These are phyloP conservation scores for Cutaneotrichosporon dermatis DNA, from an alignment of 1,284 basidiomycete species.

Conservation along the genomic window DNA sequence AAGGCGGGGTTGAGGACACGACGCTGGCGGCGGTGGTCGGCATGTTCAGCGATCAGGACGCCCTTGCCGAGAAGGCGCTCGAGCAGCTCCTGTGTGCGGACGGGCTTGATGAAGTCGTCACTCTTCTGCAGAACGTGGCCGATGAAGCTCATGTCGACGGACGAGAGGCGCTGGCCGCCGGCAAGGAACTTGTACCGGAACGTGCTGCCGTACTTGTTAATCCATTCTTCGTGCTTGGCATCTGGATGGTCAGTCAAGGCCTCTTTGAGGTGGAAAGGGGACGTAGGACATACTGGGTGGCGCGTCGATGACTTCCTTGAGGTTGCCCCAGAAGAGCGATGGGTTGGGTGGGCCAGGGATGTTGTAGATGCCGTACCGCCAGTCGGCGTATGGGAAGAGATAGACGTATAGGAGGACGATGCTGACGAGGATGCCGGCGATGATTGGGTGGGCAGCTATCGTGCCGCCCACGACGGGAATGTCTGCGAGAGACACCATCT, in stretches of 20 bases:
- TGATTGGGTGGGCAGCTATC: background rate
- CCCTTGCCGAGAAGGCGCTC: slow-evolving; percentile 44
- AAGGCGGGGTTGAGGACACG: slow-evolving; percentile 49
- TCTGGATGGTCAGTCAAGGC: too few relatives aligned
- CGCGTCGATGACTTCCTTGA: slow-evolving; percentile 16
- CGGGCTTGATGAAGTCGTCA: slow-evolving; percentile 64
- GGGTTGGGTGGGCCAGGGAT: slow-evolving; percentile 20
- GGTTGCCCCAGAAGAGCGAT: slow-evolving; percentile 22
- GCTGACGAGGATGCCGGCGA: background rate
- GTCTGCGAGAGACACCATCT: background rate
- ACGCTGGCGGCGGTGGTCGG: slow-evolving; percentile 54
- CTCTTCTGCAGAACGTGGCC: slow-evolving; percentile 59
- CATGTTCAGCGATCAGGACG: slow-evolving; percentile 47
- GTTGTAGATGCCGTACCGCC: slow-evolving; percentile 7
- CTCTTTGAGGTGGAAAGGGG: too few relatives aligned
- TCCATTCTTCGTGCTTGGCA: slow-evolving; percentile 13
- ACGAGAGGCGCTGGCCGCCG: slow-evolving; percentile 49
- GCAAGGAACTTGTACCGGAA: slow-evolving; percentile 21
- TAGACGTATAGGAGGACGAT: slow-evolving; percentile 12
- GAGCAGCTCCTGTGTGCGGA: slow-evolving; percentile 57
- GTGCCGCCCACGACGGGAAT: background rate
- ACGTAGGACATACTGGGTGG: slow-evolving; percentile 7
- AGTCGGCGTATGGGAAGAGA: slow-evolving; percentile 9
- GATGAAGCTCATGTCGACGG: slow-evolving; percentile 43
- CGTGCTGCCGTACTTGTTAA: slow-evolving; percentile 23